Conservation (phyloP, 345 rosid species). For the Noccaea bulbosa region DNA sequence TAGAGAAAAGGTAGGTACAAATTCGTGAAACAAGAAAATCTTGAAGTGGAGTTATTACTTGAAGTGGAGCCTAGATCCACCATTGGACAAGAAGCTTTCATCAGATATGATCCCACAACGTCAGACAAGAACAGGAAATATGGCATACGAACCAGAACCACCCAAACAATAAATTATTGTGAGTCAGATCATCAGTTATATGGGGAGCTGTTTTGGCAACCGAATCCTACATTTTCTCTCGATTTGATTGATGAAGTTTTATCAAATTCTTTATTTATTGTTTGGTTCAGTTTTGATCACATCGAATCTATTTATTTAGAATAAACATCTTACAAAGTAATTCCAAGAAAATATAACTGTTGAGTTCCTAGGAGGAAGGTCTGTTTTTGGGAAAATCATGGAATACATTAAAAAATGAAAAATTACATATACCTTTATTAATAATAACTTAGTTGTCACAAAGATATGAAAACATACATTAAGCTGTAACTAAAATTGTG, state of each 20-base stretch:
- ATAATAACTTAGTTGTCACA: constrained; percentile 1
- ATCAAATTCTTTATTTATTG: background rate
- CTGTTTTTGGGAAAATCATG: background rate
- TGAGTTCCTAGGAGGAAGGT: background rate
- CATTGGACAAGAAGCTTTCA: constrained; percentile 45
- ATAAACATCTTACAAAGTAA: background rate
- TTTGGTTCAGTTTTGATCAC: background rate
- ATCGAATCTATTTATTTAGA: background rate
- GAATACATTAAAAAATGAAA: background rate
- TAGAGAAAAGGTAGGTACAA: no score
- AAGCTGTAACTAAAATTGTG: background rate
- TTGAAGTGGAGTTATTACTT: constrained; percentile 48
- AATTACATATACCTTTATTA: constrained; percentile 8
- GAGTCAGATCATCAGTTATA: constrained; percentile 40
- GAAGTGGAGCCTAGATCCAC: constrained; percentile 43
- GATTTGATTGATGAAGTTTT: constrained; percentile 31
- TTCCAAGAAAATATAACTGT: background rate
- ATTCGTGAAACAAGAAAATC: no score
- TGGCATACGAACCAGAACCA: constrained; percentile 57
- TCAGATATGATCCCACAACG: constrained; percentile 61
- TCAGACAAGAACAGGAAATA: constrained; percentile 61
- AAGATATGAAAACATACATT: background rate
- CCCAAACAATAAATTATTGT: constrained; percentile 58
- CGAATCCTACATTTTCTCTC: constrained; percentile 57
- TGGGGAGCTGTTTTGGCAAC: constrained; percentile 52